A percentile compares a stretch with the other conserved stretches of the same genome.
Evolutionary conservation across 2,329 filamentous ascomycete species (phyloP).

Genomic region (Hypoxylon sp.): DNA sequence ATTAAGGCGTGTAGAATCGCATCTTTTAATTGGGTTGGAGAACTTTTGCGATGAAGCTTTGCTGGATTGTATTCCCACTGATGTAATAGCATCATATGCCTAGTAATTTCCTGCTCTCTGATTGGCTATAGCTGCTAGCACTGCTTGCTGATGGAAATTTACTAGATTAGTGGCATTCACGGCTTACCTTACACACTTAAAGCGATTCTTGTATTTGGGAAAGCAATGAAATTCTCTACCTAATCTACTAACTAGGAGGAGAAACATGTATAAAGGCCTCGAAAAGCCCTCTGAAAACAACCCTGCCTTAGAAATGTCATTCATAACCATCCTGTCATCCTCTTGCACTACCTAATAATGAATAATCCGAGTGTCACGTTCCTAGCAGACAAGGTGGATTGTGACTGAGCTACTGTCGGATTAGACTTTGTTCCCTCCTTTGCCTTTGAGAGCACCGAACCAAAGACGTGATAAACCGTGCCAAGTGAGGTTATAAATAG

Average conservation of each 20-base stretch:
- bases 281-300: background rate
- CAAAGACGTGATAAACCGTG: background rate
- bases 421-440: background rate
- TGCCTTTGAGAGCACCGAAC: background rate
- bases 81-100: slow-evolving; percentile 12
- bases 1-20: slow-evolving; percentile 1
- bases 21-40: background rate
- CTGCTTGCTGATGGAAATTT: too few species aligned
- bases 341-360: background rate
- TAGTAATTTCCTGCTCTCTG: background rate
- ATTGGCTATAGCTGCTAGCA: background rate
- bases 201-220: background rate
- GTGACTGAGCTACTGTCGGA: background rate
- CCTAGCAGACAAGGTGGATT: background rate
- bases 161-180: too few species aligned
- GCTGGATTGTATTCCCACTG: slow-evolving; percentile 11
- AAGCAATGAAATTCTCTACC: background rate
- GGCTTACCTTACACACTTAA: too few species aligned
- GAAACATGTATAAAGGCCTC: background rate
- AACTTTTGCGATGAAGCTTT: slow-evolving; percentile 1
- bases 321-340: background rate
- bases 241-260: background rate
- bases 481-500: background rate
- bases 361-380: background rate
- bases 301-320: too few species aligned